Percentiles rank a stretch among this genome's conserved stretches.
Conservation (phyloP, 306 rosid species). For the Ormosia semicastrata region DNA sequence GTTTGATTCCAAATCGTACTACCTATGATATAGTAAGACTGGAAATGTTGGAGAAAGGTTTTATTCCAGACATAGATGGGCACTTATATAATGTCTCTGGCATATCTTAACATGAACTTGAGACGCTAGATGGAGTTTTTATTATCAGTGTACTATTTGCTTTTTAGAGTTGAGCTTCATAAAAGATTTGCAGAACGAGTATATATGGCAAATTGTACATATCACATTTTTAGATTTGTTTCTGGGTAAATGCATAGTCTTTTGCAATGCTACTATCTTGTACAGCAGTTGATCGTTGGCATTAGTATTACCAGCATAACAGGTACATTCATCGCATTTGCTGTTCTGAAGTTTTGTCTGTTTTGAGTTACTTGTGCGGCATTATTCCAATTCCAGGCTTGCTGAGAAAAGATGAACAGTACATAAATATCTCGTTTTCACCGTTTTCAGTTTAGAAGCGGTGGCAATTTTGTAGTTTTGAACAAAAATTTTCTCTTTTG, state of each 20-base stretch:
- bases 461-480: too few relatives aligned
- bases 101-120: constrained; percentile 30
- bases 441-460: too few relatives aligned
- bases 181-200: neutral
- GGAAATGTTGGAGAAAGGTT: constrained; percentile 81
- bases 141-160: neutral
- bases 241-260: neutral
- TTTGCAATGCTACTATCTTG: neutral
- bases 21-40: constrained; percentile 65
- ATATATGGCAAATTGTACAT: neutral
- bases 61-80: constrained; percentile 70
- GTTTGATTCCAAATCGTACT: constrained; percentile 66
- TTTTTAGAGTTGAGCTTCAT: constrained; percentile 3
- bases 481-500: too few relatives aligned
- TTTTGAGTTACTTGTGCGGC: neutral
- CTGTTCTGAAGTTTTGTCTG: neutral
- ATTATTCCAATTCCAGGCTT: neutral
- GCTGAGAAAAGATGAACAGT: neutral
- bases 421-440: too few relatives aligned
- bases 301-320: neutral
- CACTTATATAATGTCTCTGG: constrained; percentile 59
- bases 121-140: constrained; percentile 10
- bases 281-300: neutral
- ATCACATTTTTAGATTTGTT: neutral
- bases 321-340: neutral